Evolutionary conservation across 2,329 filamentous ascomycete species (phyloP).

Genomic region (Cercospora citrullina): DNA sequence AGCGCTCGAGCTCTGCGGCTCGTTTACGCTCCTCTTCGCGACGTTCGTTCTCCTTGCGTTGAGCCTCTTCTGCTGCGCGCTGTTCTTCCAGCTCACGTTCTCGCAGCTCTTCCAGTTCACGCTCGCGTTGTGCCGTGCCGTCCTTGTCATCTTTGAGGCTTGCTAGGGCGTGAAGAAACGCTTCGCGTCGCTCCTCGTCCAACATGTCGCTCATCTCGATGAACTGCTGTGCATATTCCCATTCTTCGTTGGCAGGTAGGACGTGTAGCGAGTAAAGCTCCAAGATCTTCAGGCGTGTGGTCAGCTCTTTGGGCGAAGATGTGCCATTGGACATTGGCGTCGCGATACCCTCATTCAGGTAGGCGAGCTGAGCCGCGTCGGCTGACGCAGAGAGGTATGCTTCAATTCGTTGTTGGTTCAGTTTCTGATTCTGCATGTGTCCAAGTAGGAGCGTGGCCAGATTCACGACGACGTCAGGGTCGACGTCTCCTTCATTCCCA

Average conservation of each 20-base stretch:
- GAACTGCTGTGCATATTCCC: conserved; percentile 92
- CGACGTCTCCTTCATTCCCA: conserved; percentile 84
- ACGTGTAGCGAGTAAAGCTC: conserved; percentile 95
- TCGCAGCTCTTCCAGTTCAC: conserved; percentile 60
- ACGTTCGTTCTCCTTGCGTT: conserved; percentile 35
- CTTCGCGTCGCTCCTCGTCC: conserved; percentile 87
- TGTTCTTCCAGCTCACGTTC: conserved; percentile 48
- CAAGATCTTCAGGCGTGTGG: conserved; percentile 80
- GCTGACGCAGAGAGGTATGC: conserved; percentile 76
- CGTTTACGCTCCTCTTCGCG: conserved; percentile 38
- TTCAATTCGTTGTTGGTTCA: conserved; percentile 87
- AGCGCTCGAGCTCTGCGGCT: conserved; percentile 30
- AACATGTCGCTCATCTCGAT: conserved; percentile 82
- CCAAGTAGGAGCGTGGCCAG: conserved; percentile 86
- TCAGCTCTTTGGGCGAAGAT: conserved; percentile 40
- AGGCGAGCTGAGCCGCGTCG: conserved; percentile 57
- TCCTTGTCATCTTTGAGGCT: conserved; percentile 80
- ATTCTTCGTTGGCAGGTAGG: conserved; percentile 88
- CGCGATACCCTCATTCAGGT: conserved; percentile 59
- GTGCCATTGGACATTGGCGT: conserved; percentile 57
- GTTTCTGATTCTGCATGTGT: conserved; percentile 78
- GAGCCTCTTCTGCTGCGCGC: conserved; percentile 35
- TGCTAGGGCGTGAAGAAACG: conserved; percentile 82
- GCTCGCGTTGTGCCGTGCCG: conserved; percentile 64
- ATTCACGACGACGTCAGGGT: conserved; percentile 91